Base-by-base conservation (phyloP, 176 grass and related monocot genomes). In the Triticum timopheevii region DNA sequence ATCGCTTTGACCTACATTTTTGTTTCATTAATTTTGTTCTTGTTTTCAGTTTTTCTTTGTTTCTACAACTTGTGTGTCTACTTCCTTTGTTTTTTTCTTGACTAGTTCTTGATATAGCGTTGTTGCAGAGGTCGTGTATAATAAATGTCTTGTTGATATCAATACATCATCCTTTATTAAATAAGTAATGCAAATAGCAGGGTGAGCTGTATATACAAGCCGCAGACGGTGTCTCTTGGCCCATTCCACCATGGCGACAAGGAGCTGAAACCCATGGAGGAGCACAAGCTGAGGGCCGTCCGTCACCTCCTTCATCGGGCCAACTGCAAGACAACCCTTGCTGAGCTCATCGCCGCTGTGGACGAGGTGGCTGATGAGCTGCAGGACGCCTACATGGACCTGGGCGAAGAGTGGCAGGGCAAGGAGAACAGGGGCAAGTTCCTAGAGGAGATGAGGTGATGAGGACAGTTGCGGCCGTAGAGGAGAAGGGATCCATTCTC, bases 281-380 rank as follows among this genome's bases (percentile, higher is more conserved):
- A 92, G 86, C 94, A 93, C 86, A 96, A 96, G 86, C 83, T 42
- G 6, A 64, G 94, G n/a, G 87, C 91, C 3, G 44, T 92, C 20
- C 31, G 67, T 12, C 94, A 90, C 69, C 87, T 93, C 36, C 62
- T 93, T 19, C 80, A 65, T 17, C 82, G 89, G 0, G 6, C 85
- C 2, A 12, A 44, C 40, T 44, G 61, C 1, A 34, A 40, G 78
- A 44, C 40, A 10, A 79, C 67, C 2, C 17, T 81, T 10, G 56
- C 83, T 4, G n/a, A 58, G 23, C 86, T 93, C 49, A 42, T 50
- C 20, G 40, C 24, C 2, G 82, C 28, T 0, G 36, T 93, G 39
- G 81, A 87, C 23, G 82, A 73, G 8, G 89, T 76, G 13, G 67
- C 6, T 9, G 20, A 28, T 6, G 20, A 54, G 54, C 66, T 93